These are phyloP conservation scores for Phialophora macrospora DNA, from an alignment of 2,329 filamentous ascomycete species.

Conservation along the genomic window DNA sequence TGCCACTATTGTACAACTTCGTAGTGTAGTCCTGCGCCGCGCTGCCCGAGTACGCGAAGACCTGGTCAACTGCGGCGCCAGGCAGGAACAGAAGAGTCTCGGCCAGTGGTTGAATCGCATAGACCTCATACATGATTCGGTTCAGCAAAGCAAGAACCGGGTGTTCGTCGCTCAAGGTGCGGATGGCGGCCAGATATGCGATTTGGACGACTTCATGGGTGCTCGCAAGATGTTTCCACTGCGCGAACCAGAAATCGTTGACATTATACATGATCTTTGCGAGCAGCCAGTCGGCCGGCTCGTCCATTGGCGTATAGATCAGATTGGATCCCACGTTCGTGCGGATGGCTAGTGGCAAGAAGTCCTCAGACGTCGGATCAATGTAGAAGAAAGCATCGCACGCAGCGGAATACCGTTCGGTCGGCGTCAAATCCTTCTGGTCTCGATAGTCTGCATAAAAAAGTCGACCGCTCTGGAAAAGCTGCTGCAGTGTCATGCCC, in stretches of 20 bases:
- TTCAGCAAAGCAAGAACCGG: conserved; percentile 21
- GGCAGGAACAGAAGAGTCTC: conserved; percentile 19
- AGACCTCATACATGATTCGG: conserved; percentile 26
- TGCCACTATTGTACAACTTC: conserved; percentile 20
- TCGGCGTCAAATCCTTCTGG: conserved; percentile 19
- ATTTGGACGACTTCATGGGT: conserved; percentile 28
- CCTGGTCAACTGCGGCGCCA: conserved; percentile 24
- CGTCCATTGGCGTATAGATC: conserved; percentile 19
- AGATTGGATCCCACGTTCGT: conserved; percentile 23
- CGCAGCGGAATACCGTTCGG: conserved; percentile 16
- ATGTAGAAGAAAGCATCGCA: conserved; percentile 24
- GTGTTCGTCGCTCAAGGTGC: conserved; percentile 23
- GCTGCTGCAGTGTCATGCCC: conserved; percentile 21
- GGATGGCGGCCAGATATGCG: conserved; percentile 22
- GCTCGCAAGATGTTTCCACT: conserved; percentile 26
- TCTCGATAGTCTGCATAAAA: conserved; percentile 26
- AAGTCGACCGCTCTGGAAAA: conserved; percentile 17
- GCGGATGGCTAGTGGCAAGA: conserved; percentile 23
- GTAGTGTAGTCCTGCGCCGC: conserved; percentile 23
- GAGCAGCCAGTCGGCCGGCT: conserved; percentile 20
- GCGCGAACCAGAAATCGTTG: conserved; percentile 25
- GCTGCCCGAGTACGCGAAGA: conserved; percentile 21
- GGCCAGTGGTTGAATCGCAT: conserved; percentile 23
- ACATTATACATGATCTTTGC: conserved; percentile 29
- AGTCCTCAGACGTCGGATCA: conserved; percentile 14